Evolutionary conservation across 2,329 filamentous ascomycete species (phyloP), one percentile per base, ranked within the genome.

Genomic region (Zymoseptoria passerinii): DNA sequence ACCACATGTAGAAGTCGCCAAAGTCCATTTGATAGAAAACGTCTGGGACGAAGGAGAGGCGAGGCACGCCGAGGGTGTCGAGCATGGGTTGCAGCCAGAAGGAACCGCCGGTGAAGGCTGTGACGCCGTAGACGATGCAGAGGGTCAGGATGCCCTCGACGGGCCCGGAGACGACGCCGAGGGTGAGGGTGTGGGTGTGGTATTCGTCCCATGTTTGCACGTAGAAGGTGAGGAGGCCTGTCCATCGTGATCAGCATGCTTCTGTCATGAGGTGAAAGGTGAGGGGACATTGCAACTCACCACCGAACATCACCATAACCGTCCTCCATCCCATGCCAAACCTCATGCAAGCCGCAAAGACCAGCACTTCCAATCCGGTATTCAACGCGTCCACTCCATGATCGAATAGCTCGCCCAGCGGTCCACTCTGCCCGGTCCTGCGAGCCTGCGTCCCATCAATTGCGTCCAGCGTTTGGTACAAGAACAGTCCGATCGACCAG

Each of bases 191-290:
- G 74, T 96, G 92, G 54, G 94, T 99, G 77, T 97, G 92, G 76
- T 97, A 99, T 74, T 97, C 94, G 71, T 99, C 94, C 94, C 94
- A 99, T 35, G 94, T 97, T 74, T 97, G 94, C 49, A 97, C 88
- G 74, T 97, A 97, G 75, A 99, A 99, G n/a, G 94, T 96, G 68
- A 95, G 80, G 59, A 92, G 84, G 6, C 54, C 64, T 23, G 61
- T 53, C 3, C 18, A 23, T 5, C 3, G 35, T 6, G 7, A 27
- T 58, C 52, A 57, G 56, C n/a, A 51, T 10, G 8, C 27, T 53
- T 4, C 19, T 13, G 29, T 9, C 97, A 27, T 20, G 3, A 4
- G 29, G 16, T 5, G 4, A 19, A 4, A 18, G 16, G 1, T 1
- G 10, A 35, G 13, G 16, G 16, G 28, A 54, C 4, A 18, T 9